These are phyloP conservation scores for Zygosaccharomyces rouxii DNA, from an alignment of 805 yeast species.

Conservation along the genomic window DNA sequence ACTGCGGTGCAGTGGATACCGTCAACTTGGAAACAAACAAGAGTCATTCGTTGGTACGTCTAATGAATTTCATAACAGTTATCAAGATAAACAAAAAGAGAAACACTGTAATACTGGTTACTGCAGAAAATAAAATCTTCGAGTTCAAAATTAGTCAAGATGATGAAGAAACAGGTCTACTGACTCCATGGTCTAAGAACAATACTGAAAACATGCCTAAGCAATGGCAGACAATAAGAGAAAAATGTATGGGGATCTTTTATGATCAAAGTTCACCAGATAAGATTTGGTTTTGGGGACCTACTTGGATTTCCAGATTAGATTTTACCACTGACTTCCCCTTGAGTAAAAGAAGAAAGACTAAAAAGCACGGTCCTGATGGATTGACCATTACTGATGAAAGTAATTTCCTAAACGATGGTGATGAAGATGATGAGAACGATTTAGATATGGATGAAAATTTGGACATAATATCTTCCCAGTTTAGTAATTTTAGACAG, in stretches of 20 bases:
- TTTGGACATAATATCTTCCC: constrained; percentile 9
- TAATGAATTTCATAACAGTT: constrained; percentile 58
- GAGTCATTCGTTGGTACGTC: constrained; percentile 48
- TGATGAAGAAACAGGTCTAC: constrained; percentile 20
- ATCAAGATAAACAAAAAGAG: constrained; percentile 47
- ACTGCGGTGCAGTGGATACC: constrained; percentile 61
- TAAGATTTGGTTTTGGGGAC: constrained; percentile 82
- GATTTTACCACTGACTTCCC: constrained; percentile 61
- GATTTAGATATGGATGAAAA: constrained; percentile 24
- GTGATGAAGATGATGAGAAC: constrained; percentile 32
- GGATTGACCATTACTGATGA: constrained; percentile 41
- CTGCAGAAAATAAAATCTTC: constrained; percentile 68
- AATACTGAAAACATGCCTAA: constrained; percentile 74
- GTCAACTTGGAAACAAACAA: constrained; percentile 30
- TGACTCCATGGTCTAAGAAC: constrained; percentile 73
- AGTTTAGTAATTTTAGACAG: constrained; percentile 13
- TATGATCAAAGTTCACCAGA: constrained; percentile 38
- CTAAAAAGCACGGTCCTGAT: constrained; percentile 40
- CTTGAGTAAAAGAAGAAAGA: constrained; percentile 32
- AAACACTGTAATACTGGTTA: constrained; percentile 55
- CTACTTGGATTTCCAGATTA: constrained; percentile 72
- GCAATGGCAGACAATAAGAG: constrained; percentile 52
- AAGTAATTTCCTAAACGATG: constrained; percentile 35
- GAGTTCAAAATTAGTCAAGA: constrained; percentile 49
- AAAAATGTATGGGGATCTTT: constrained; percentile 72